Evolutionary conservation across 2,329 filamentous ascomycete species (phyloP).

Genomic region (Sclerotinia trifoliorum): DNA sequence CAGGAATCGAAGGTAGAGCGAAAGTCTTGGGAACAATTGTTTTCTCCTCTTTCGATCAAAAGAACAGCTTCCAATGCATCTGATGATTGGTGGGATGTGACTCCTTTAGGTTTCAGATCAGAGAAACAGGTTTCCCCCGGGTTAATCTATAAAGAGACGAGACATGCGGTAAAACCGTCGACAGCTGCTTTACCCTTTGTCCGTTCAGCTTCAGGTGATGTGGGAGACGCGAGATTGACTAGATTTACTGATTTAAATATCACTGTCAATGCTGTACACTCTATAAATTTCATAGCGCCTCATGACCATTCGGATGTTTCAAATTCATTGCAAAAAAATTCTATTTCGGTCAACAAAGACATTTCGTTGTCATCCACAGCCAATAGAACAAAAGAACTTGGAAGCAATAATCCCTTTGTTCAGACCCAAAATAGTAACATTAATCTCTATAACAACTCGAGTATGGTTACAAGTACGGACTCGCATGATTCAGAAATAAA

Average conservation of each 20-base stretch:
- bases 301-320: background rate
- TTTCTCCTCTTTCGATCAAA: conserved; percentile 38
- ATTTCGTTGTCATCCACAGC: conserved; percentile 26
- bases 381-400: conserved; percentile 23
- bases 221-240: conserved; percentile 22
- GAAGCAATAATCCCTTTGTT: conserved; percentile 35
- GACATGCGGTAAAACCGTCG: conserved; percentile 36
- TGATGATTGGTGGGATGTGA: conserved; percentile 44
- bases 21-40: conserved; percentile 39
- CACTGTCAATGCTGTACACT: background rate
- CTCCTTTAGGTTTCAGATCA: conserved; percentile 24
- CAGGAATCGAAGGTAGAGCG: conserved; percentile 31
- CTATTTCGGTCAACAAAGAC: conserved; percentile 26
- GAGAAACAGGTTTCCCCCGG: conserved; percentile 27
- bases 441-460: conserved; percentile 23
- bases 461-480: background rate
- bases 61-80: conserved; percentile 37
- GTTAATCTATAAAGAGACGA: conserved; percentile 30
- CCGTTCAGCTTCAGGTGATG: conserved; percentile 28
- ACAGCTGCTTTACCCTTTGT: conserved; percentile 34
- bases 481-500: conserved; percentile 1
- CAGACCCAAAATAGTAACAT: conserved; percentile 25
- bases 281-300: background rate
- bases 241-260: conserved; percentile 20
- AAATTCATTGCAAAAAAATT: background rate